Conservation (phyloP, 2,329 filamentous ascomycete genomes). For the Microdochium nivale region DNA sequence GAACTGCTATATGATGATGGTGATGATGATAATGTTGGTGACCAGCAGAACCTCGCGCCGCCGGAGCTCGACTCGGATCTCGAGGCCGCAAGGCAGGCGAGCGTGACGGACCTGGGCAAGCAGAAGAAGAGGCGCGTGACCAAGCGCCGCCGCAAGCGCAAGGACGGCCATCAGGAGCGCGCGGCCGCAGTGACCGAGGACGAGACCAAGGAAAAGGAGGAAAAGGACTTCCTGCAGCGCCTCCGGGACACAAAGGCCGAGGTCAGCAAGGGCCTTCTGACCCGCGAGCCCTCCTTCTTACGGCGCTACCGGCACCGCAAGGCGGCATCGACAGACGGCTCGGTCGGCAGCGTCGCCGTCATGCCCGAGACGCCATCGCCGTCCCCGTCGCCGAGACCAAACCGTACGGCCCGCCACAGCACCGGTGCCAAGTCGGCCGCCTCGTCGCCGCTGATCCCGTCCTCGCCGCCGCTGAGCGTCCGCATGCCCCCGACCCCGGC, state of each 20-base stretch:
- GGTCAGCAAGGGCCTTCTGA: neutral
- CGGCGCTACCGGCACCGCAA: conserved; percentile 5
- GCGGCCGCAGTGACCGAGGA: conserved; percentile 11
- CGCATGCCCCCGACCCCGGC: conserved; percentile 11
- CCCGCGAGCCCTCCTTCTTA: neutral
- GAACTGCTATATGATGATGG: no score
- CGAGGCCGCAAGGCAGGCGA: conserved; percentile 22
- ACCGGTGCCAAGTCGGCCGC: no score
- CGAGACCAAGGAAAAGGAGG: conserved; percentile 6
- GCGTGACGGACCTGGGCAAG: conserved; percentile 20
- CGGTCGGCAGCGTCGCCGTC: conserved; percentile 11
- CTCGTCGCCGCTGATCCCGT: no score
- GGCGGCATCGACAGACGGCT: conserved; percentile 11
- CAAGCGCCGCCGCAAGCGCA: conserved; percentile 23
- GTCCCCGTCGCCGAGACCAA: no score
- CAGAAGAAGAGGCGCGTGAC: conserved; percentile 24
- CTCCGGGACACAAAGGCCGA: conserved; percentile 3
- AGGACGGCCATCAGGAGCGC: conserved; percentile 15
- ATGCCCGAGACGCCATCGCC: conserved; percentile 8
- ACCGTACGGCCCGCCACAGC: no score
- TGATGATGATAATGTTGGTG: no score
- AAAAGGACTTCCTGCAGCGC: conserved; percentile 5
- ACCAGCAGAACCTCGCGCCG: conserved; percentile 14
- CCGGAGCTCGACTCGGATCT: conserved; percentile 19
- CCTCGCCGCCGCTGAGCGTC: no score